Evolutionary conservation across 805 yeast species (phyloP).

Genomic region (Barnettozyma botsteinii): DNA sequence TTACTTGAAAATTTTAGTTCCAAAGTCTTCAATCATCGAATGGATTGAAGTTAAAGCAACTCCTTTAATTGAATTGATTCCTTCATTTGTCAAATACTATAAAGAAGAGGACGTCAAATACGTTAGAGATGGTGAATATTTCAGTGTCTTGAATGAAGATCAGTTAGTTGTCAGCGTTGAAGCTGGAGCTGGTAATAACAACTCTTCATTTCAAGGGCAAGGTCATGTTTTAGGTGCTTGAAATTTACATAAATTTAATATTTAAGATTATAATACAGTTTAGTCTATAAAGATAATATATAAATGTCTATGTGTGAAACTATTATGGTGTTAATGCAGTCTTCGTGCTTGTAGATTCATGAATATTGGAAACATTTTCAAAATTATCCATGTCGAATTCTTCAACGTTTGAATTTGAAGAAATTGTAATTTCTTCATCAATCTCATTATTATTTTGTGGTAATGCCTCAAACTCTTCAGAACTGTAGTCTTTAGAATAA

Average conservation of each 20-base stretch:
- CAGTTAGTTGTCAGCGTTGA: slow-evolving; percentile 5
- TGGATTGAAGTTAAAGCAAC: slow-evolving; percentile 57
- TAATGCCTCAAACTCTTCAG: no score
- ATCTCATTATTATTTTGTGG: no score
- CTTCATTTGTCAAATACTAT: slow-evolving; percentile 48
- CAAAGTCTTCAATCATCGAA: slow-evolving; percentile 58
- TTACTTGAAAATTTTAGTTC: slow-evolving; percentile 50
- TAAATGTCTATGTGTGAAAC: no score
- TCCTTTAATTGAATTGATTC: slow-evolving; percentile 46
- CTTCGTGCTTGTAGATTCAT: no score
- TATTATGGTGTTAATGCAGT: no score
- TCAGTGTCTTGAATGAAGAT: slow-evolving; percentile 26
- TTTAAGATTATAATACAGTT: no score
- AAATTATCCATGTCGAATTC: no score
- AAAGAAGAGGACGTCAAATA: slow-evolving; percentile 55
- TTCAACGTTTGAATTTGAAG: no score
- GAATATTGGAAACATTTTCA: no score
- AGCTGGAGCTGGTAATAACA: no score
- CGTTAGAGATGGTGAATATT: slow-evolving; percentile 30
- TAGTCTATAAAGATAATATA: no score
- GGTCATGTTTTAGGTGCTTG: slow-evolving; percentile 20
- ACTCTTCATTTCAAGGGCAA: slow-evolving; percentile 18
- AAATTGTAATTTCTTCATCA: no score
- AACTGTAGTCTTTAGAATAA: slow-evolving; percentile 23
- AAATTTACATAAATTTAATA: not conserved